These are phyloP conservation scores for Diutina pseudorugosa DNA, from an alignment of 1,139 yeast genomes.

Conservation along the genomic window DNA sequence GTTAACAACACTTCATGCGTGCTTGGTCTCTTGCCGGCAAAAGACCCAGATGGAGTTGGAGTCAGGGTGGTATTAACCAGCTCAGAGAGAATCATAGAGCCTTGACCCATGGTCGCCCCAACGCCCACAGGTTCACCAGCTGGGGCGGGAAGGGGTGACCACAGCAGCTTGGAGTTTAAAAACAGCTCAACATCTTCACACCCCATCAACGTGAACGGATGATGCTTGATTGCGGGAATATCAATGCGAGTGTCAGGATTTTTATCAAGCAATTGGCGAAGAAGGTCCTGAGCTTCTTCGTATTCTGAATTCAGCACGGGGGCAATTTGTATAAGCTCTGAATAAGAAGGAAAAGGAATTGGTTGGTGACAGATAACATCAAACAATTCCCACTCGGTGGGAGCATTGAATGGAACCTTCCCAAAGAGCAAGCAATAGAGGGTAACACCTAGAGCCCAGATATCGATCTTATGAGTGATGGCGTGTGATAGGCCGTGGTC, in stretches of 20 bases:
- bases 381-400: slow-evolving; percentile 75
- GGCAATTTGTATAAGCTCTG: slow-evolving; percentile 26
- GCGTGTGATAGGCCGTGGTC: slow-evolving; percentile 28
- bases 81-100: slow-evolving; percentile 26
- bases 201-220: slow-evolving; percentile 64
- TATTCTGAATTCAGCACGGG: slow-evolving; percentile 37
- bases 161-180: slow-evolving; percentile 15
- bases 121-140: slow-evolving; percentile 19
- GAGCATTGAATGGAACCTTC: slow-evolving; percentile 80
- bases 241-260: slow-evolving; percentile 60
- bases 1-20: slow-evolving; percentile 8
- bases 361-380: slow-evolving; percentile 64
- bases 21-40: slow-evolving; percentile 25
- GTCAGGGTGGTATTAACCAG: slow-evolving; percentile 7
- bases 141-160: slow-evolving; percentile 14
- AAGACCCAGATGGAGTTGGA: slow-evolving; percentile 14
- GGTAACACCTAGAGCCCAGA: slow-evolving; percentile 96
- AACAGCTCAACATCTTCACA: slow-evolving; percentile 16
- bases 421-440: slow-evolving; percentile 84
- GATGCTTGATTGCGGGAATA: slow-evolving; percentile 62
- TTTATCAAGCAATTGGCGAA: slow-evolving; percentile 53
- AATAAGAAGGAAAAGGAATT: slow-evolving; percentile 47
- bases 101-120: slow-evolving; percentile 6
- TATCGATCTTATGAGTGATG: slow-evolving; percentile 70
- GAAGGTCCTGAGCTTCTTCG: slow-evolving; percentile 52